Base-by-base conservation (phyloP, 495 filamentous ascomycete species). In the Clohesyomyces aquaticus region DNA sequence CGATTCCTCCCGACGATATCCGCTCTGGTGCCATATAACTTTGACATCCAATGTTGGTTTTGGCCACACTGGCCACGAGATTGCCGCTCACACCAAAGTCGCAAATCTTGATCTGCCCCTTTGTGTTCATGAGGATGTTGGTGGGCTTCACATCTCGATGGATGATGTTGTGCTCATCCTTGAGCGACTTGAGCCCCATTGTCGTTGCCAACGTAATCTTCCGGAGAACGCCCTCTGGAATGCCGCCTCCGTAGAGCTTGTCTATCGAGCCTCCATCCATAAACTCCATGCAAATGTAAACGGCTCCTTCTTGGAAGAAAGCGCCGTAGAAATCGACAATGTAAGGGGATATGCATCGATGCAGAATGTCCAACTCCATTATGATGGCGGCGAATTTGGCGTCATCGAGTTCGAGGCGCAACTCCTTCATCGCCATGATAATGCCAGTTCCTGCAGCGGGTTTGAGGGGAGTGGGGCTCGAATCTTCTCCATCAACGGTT, bases 241-340 rank as follows among this genome's bases (percentile, higher is more conserved):
- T 86, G 28, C 94, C 94, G 55, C 91, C 91, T n/a, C 84, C 86
- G 75, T 99, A 99, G 18, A 98, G 76, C 70, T 96, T 96, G 77
- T 99, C 94, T 70, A 98, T 91, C 41, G 92, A 96, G n/a, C 94
- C 94, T 55, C 95, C 94, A 76, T 99, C 92, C 94, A 99, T 99
- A 73, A 89, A 96, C 74, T 99, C 94, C 74, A 99, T 95, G 77
- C 94, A 99, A 75, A 99, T 98, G 73, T 98, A 99, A 4, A 99
- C 94, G 1, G 94, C 93, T 21, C 94, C 94, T 78, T 99, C 94
- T 75, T 99, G 94, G 79, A 96, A 99, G 76, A 99, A 99, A 2
- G 94, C 94, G 8, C 94, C 94, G 74, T 96, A 99, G 72, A 99
- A 99, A 72, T 98, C 93, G 72, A 99, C 91, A 63, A 99, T 96